Conservation (phyloP, 805 yeast species). For the Nakazawaea ernobii region DNA sequence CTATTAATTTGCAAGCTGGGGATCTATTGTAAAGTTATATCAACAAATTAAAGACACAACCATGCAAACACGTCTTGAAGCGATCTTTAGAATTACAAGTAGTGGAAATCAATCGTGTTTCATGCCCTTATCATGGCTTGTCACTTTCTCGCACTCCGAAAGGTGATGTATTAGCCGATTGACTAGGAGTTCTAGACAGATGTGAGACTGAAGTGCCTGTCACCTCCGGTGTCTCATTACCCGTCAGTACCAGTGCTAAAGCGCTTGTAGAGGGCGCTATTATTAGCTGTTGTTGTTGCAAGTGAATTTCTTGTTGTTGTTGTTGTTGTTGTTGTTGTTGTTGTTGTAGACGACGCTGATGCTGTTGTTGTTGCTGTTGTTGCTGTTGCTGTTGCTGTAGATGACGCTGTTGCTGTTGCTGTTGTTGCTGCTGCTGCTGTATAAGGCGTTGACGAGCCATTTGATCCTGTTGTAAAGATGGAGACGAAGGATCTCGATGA, state of each 20-base stretch:
- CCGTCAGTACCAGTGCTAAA: background rate
- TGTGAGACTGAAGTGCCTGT: too few species aligned
- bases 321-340: background rate
- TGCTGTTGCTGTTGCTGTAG: slow-evolving; percentile 6
- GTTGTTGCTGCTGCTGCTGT: slow-evolving; percentile 4
- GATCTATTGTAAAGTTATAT: too few species aligned
- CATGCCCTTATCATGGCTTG: too few species aligned
- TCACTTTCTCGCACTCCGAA: too few species aligned
- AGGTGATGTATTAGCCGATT: too few species aligned
- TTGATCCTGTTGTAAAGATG: too few species aligned
- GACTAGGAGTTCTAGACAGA: too few species aligned
- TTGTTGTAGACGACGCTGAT: background rate
- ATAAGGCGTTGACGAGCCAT: background rate
- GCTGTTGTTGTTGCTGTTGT: slow-evolving; percentile 1
- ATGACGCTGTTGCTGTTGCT: slow-evolving; percentile 6
- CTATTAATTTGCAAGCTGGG: too few species aligned
- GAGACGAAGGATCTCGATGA: background rate
- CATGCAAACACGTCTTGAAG: too few species aligned
- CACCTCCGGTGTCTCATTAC: background rate
- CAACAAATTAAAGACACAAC: too few species aligned
- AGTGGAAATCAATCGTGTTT: too few species aligned
- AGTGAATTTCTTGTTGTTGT: background rate
- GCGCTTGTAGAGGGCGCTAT: slow-evolving; percentile 1
- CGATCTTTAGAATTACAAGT: too few species aligned
- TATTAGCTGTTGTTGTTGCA: background rate